Percentiles rank a stretch among this genome's conserved stretches.
Evolutionary conservation across 495 filamentous ascomycete genomes (phyloP).

Genomic region (Tuber brumale): DNA sequence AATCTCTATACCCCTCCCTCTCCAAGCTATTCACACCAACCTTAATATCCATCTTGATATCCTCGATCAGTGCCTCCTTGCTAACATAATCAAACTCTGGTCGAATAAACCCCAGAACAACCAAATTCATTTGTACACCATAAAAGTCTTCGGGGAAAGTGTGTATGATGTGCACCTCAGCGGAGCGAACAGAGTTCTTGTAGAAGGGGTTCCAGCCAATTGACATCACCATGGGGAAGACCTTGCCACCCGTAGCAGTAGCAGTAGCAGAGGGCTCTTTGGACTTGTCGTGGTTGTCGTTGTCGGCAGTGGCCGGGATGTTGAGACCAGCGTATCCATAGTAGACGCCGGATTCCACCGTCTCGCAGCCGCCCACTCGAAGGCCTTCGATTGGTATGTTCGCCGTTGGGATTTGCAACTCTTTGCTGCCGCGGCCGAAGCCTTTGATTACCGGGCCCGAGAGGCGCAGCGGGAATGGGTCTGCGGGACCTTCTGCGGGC

Average conservation of each 20-base stretch:
- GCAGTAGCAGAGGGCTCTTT: neutral
- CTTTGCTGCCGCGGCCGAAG: constrained; percentile 88
- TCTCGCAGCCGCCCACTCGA: constrained; percentile 59
- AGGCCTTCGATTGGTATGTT: constrained; percentile 82
- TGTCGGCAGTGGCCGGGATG: constrained; percentile 42
- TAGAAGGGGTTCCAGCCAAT: constrained; percentile 97
- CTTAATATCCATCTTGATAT: constrained; percentile 82
- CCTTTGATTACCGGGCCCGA: constrained; percentile 81
- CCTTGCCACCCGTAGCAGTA: constrained; percentile 39
- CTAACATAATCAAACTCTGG: constrained; percentile 82
- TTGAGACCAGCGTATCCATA: constrained; percentile 75
- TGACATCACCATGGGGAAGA: constrained; percentile 85
- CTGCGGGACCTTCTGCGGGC: constrained; percentile 58
- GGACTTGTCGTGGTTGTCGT: constrained; percentile 7
- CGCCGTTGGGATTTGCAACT: constrained; percentile 93
- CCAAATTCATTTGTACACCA: constrained; percentile 63
- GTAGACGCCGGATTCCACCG: constrained; percentile 74
- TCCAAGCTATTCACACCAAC: constrained; percentile 69
- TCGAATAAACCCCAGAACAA: constrained; percentile 79
- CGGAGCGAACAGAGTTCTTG: constrained; percentile 71
- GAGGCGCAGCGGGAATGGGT: constrained; percentile 75
- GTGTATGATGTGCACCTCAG: constrained; percentile 90
- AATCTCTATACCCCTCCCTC: constrained; percentile 59
- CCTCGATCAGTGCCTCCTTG: constrained; percentile 72
- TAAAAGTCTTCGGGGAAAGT: constrained; percentile 74